Percentiles rank a stretch among this genome's conserved stretches.
phyloP scores from a whole-genome alignment of 257 asterid genomes.

The Ilex asprella region DNA sequence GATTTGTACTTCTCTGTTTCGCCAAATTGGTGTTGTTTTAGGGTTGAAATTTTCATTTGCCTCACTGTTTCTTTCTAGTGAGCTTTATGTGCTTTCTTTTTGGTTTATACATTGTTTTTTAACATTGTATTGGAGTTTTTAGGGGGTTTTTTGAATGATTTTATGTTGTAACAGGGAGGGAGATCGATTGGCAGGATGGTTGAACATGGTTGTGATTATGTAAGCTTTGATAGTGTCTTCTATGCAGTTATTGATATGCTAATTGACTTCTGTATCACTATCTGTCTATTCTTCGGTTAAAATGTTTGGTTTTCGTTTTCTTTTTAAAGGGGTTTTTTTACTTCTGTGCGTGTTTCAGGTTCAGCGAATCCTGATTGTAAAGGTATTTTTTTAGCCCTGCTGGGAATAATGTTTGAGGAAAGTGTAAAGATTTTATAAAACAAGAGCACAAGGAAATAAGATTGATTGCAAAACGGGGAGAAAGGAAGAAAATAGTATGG shows the following conservation, averaged over 20 bases:
- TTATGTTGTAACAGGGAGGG: too few species aligned
- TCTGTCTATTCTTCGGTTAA: not conserved
- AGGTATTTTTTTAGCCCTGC: not conserved
- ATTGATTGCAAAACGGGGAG: not conserved
- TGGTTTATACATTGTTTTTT: too few species aligned
- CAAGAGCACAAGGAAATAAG: not conserved
- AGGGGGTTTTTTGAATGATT: too few species aligned
- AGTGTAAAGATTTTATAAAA: not conserved
- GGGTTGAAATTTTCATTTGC: not conserved
- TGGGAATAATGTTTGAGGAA: not conserved
- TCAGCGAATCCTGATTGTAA: not conserved
- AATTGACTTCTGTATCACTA: not conserved
- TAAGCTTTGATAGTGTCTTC: too few species aligned
- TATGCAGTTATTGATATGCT: too few species aligned
- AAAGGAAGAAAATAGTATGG: constrained; percentile 31
- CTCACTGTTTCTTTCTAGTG: too few species aligned
- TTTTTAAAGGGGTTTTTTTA: not conserved
- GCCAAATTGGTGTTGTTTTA: not conserved
- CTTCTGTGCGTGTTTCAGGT: not conserved
- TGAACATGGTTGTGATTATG: too few species aligned
- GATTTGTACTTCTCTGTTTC: not conserved
- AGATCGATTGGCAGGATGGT: too few species aligned
- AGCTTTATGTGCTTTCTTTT: too few species aligned
- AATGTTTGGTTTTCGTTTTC: not conserved
- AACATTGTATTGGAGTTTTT: too few species aligned